Evolutionary conservation across 1,284 basidiomycete species (phyloP).

Genomic region (Psilocybe mexicana): DNA sequence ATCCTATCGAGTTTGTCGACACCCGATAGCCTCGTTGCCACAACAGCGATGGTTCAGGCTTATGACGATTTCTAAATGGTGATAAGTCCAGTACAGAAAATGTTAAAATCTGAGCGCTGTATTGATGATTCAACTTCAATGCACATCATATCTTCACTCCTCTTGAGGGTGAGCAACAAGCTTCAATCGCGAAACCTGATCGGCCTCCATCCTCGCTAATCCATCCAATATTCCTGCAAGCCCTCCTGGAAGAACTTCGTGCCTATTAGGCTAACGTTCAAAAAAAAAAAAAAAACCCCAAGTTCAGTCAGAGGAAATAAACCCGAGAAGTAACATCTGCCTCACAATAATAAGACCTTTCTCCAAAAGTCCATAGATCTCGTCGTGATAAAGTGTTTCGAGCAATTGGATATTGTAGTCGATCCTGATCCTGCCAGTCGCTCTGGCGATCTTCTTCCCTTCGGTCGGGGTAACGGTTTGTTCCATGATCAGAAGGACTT

Average conservation of each 20-base stretch:
- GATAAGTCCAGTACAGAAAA: too few species aligned
- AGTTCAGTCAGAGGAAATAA: neutral
- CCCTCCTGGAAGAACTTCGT: slow-evolving; percentile 17
- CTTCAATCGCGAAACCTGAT: slow-evolving; percentile 15
- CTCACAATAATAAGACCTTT: slow-evolving; percentile 38
- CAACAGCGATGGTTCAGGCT: too few species aligned
- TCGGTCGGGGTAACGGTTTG: slow-evolving; percentile 5
- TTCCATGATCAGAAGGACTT: slow-evolving; percentile 40
- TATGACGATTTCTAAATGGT: too few species aligned
- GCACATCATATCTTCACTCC: neutral
- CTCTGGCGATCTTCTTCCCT: neutral
- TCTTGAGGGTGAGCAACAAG: slow-evolving; percentile 18
- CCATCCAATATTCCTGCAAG: slow-evolving; percentile 22
- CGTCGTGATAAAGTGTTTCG: slow-evolving; percentile 26
- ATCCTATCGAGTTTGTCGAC: too few species aligned
- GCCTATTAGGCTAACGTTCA: slow-evolving; percentile 14
- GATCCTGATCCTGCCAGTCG: slow-evolving; percentile 13
- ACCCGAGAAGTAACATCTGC: neutral
- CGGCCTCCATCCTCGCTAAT: slow-evolving; percentile 17
- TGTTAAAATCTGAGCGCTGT: neutral
- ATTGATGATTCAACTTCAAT: neutral
- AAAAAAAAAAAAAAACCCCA: neutral
- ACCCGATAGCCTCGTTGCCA: too few species aligned
- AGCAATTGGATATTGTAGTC: slow-evolving; percentile 27
- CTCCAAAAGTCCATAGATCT: slow-evolving; percentile 34